A percentile compares a stretch with the other conserved stretches of the same genome.
Conservation (phyloP, 371 early-diverging fungal species). For the Mucor velutinosus region DNA sequence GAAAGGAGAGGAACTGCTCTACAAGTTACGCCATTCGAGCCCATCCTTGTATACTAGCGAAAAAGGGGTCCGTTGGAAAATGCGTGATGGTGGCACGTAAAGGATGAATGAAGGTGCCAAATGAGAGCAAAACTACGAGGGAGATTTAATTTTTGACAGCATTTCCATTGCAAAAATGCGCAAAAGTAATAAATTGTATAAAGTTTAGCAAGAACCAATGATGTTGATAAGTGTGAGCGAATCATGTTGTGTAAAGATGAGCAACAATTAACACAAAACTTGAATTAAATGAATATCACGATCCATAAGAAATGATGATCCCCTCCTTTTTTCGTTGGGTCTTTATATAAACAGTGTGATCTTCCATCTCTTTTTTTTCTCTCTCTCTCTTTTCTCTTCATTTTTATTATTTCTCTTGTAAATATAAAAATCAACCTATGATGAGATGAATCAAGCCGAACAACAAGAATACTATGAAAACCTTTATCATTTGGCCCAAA, state of each 20-base stretch:
- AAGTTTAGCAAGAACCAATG: background rate
- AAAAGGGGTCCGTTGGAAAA: background rate
- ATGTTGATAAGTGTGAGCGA: background rate
- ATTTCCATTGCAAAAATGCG: background rate
- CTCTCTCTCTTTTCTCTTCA: background rate
- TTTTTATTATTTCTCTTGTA: background rate
- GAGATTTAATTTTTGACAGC: constrained; percentile 4
- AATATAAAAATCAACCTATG: constrained; percentile 7
- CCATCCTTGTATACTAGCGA: background rate
- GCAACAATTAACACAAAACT: constrained; percentile 2
- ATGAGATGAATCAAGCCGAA: background rate
- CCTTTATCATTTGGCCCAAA: constrained; percentile 27
- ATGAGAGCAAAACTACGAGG: background rate
- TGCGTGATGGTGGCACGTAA: too few species aligned
- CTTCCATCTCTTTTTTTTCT: background rate
- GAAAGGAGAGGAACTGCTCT: background rate
- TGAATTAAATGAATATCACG: constrained; percentile 4
- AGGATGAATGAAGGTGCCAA: too few species aligned
- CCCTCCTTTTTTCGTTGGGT: background rate
- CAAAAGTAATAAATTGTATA: background rate
- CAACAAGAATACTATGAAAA: constrained; percentile 8
- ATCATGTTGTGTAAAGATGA: constrained; percentile 5
- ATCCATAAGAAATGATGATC: background rate
- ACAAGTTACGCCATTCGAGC: background rate
- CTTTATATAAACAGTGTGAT: background rate